phyloP scores from a whole-genome alignment of 192 early-diverging fungal species.

The Podila horticola region DNA sequence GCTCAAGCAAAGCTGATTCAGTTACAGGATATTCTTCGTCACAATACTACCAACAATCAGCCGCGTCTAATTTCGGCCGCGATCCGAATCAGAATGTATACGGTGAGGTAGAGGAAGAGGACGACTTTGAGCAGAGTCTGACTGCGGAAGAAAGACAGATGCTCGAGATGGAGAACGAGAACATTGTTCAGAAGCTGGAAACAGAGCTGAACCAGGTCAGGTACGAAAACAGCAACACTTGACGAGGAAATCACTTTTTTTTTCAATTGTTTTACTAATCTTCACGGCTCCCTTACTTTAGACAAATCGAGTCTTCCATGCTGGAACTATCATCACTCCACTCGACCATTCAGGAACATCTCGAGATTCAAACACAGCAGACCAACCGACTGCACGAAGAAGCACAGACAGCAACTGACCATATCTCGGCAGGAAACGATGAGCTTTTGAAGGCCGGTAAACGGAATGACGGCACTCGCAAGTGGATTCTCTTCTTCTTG shows the following conservation, averaged over 20 bases:
- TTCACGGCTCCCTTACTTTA: conserved; percentile 1
- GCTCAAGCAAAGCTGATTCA: neutral
- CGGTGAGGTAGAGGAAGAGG: conserved; percentile 38
- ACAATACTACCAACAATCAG: conserved; percentile 32
- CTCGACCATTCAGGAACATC: conserved; percentile 74
- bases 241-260: neutral
- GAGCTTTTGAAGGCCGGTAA: conserved; percentile 71
- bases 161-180: conserved; percentile 74
- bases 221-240: conserved; percentile 14
- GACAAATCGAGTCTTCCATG: conserved; percentile 72
- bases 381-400: conserved; percentile 80
- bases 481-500: conserved; percentile 78
- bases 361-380: conserved; percentile 75
- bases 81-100: neutral
- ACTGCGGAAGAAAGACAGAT: conserved; percentile 67
- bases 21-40: conserved; percentile 26
- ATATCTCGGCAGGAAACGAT: conserved; percentile 74
- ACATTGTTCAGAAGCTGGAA: conserved; percentile 76
- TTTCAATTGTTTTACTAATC: neutral
- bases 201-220: conserved; percentile 73
- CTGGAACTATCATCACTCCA: conserved; percentile 80
- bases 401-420: conserved; percentile 70
- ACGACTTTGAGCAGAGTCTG: conserved; percentile 60
- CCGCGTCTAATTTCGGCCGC: neutral
- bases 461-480: conserved; percentile 72